Conservation (phyloP, 495 filamentous ascomycete genomes). For the Sphaerosporella brunnea region DNA sequence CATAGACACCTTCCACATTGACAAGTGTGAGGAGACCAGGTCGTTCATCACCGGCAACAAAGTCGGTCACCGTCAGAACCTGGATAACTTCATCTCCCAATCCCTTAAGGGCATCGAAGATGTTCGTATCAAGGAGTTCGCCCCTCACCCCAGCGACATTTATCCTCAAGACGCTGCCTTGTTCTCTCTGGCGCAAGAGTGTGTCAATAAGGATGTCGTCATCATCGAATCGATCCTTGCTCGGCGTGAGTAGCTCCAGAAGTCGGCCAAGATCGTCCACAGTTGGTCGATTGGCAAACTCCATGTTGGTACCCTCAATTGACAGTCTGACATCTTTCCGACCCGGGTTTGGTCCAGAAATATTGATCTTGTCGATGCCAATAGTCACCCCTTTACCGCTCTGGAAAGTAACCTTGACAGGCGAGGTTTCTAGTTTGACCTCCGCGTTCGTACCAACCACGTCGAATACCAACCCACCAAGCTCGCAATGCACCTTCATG, state of each 20-base stretch:
- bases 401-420: slow-evolving; percentile 51
- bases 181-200: slow-evolving; percentile 69
- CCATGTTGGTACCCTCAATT: slow-evolving; percentile 48
- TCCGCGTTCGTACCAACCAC: slow-evolving; percentile 60
- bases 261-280: slow-evolving; percentile 67
- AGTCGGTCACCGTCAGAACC: slow-evolving; percentile 76
- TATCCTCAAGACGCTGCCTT: slow-evolving; percentile 67
- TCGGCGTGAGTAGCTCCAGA: slow-evolving; percentile 73
- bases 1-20: slow-evolving; percentile 43
- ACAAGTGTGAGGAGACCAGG: slow-evolving; percentile 69
- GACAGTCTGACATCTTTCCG: slow-evolving; percentile 35
- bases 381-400: slow-evolving; percentile 44
- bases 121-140: slow-evolving; percentile 38
- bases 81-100: slow-evolving; percentile 62
- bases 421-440: slow-evolving; percentile 54
- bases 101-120: slow-evolving; percentile 44
- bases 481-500: slow-evolving; percentile 53
- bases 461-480: slow-evolving; percentile 58
- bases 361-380: slow-evolving; percentile 53
- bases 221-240: slow-evolving; percentile 75
- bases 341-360: slow-evolving; percentile 45
- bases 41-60: slow-evolving; percentile 86
- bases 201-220: slow-evolving; percentile 93
- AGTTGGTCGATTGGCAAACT: slow-evolving; percentile 55
- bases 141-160: slow-evolving; percentile 44